These are phyloP conservation scores for Leccinum pachyderme DNA, from an alignment of 1,284 basidiomycete species.

Conservation along the genomic window DNA sequence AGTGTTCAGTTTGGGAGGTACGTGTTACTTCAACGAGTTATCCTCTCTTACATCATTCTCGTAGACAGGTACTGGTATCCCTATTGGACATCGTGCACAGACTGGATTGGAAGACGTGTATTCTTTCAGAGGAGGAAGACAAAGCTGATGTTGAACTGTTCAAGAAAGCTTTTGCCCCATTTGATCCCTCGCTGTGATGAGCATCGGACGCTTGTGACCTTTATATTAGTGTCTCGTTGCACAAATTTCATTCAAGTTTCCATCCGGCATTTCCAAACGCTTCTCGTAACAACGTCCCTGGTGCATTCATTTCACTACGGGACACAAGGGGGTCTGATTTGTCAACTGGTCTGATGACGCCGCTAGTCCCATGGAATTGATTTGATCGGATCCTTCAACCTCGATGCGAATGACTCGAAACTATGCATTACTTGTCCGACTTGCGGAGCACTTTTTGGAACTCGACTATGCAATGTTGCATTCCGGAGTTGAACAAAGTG, in stretches of 20 bases:
- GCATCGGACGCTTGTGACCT: not conserved
- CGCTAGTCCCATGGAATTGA: no score
- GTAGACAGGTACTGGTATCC: conserved; percentile 75
- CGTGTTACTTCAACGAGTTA: conserved; percentile 27
- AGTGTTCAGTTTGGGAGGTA: conserved; percentile 92
- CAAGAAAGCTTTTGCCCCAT: conserved; percentile 76
- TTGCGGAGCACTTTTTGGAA: no score
- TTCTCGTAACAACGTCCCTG: not conserved
- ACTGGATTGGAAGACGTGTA: conserved; percentile 88
- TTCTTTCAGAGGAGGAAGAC: conserved; percentile 78
- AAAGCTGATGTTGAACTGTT: conserved; percentile 77
- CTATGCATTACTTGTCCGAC: no score
- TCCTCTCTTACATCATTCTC: conserved; percentile 1
- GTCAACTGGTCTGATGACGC: no score
- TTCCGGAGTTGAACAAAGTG: not conserved
- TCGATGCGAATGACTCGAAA: no score
- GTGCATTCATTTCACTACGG: no score
- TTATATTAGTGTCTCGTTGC: not conserved
- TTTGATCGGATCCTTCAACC: no score
- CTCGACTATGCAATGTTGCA: not conserved
- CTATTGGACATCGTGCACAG: conserved; percentile 74
- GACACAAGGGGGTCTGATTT: no score
- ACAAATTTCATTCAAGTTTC: not conserved
- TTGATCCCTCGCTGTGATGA: conserved; percentile 51
- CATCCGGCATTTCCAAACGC: not conserved